phyloP scores from a whole-genome alignment of 1,139 yeast species.

The Meyerozyma carpophila region DNA sequence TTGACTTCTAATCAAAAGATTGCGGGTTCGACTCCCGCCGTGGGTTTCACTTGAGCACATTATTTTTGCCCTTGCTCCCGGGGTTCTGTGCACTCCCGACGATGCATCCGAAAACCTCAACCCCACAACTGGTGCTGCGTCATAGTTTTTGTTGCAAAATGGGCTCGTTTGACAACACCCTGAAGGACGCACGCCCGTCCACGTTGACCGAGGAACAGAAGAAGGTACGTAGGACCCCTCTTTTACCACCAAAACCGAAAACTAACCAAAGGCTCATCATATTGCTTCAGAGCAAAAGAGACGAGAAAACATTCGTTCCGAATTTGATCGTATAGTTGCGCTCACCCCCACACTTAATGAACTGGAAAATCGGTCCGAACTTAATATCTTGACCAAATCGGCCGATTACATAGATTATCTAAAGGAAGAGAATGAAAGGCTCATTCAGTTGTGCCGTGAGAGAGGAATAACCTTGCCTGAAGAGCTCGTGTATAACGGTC shows the following conservation, averaged over 20 bases:
- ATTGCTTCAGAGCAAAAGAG: slow-evolving; percentile 48
- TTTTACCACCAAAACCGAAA: too few species aligned
- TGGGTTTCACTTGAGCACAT: slow-evolving; percentile 3
- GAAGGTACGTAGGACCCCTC: slow-evolving; percentile 24
- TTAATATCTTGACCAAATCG: slow-evolving; percentile 40
- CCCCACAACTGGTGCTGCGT: slow-evolving; percentile 2
- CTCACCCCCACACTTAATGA: slow-evolving; percentile 39
- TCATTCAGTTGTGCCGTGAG: slow-evolving; percentile 28
- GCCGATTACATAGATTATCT: slow-evolving; percentile 43
- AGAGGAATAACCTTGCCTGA: slow-evolving; percentile 36
- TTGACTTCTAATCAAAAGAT: slow-evolving; percentile 21
- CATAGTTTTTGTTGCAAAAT: background rate
- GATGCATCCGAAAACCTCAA: slow-evolving; percentile 4
- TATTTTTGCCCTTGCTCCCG: background rate
- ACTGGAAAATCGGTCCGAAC: slow-evolving; percentile 41
- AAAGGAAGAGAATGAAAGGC: slow-evolving; percentile 32
- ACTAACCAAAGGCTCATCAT: slow-evolving; percentile 34
- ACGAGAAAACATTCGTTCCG: slow-evolving; percentile 42
- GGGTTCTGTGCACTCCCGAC: background rate
- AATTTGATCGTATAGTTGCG: slow-evolving; percentile 40
- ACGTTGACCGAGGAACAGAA: slow-evolving; percentile 42
- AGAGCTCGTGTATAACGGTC: slow-evolving; percentile 35
- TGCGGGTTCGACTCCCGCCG: slow-evolving; percentile 16
- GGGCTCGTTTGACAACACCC: slow-evolving; percentile 3
- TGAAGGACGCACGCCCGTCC: slow-evolving; percentile 22